phyloP scores from a whole-genome alignment of 345 rosid genomes.

The Brassica rapa region DNA sequence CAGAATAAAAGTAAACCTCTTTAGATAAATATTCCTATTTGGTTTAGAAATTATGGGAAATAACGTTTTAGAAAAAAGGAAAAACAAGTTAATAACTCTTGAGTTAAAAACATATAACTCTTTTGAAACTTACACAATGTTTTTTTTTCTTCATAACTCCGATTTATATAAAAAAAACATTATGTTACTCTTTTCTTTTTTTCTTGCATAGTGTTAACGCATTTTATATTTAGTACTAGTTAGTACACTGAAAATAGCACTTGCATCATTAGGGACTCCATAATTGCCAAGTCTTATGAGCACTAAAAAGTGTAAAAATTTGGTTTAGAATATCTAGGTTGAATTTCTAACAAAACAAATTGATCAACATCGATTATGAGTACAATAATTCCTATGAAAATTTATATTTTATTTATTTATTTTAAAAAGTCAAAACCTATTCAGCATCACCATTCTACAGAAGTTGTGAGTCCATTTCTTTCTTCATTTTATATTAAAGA shows the following conservation, averaged over 20 bases:
- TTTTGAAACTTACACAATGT: not conserved
- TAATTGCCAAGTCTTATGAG: not conserved
- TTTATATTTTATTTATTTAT: too few relatives aligned
- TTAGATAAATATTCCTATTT: not conserved
- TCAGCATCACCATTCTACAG: not conserved
- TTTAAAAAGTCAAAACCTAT: not conserved
- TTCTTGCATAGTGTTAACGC: not conserved
- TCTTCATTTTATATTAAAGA: not conserved
- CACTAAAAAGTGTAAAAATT: too few relatives aligned
- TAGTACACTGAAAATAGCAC: not conserved
- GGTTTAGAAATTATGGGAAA: not conserved
- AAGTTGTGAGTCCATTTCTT: not conserved
- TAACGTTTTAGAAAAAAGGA: not conserved
- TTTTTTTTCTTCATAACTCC: not conserved
- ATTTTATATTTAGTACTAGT: not conserved
- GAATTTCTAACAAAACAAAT: too few relatives aligned
- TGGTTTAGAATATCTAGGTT: not conserved
- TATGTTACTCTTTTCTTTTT: not conserved
- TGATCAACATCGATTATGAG: not conserved
- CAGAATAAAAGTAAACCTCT: not conserved
- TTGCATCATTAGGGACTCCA: not conserved
- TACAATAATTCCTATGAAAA: not conserved
- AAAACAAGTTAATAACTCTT: not conserved
- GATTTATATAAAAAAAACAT: not conserved
- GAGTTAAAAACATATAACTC: not conserved